phyloP scores from a whole-genome alignment of 164 flowering plant genomes.

The Cinnamomum chago region DNA sequence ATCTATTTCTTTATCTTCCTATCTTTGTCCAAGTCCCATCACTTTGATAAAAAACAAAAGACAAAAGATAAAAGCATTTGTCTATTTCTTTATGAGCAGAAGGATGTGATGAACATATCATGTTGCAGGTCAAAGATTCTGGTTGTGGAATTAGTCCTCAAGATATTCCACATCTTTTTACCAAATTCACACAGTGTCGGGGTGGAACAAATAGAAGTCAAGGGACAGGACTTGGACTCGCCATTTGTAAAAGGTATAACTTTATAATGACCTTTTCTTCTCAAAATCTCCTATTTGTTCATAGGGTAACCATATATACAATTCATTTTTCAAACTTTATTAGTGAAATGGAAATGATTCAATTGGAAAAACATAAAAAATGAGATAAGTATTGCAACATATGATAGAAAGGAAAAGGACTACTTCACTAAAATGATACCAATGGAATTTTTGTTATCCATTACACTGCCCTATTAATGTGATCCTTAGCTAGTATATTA shows the following conservation, averaged over 20 bases:
- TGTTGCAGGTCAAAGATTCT: constrained; percentile 59
- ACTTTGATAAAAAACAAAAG: not conserved
- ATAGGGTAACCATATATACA: not conserved
- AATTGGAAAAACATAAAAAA: not conserved
- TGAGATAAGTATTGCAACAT: not conserved
- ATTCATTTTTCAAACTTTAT: not conserved
- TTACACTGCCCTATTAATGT: not conserved
- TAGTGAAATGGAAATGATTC: not conserved
- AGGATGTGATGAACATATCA: not conserved
- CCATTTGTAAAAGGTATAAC: constrained; percentile 57
- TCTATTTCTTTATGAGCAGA: not conserved
- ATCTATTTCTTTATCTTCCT: not conserved
- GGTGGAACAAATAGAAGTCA: constrained; percentile 29
- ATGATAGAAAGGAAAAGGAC: not conserved
- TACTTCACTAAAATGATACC: not conserved
- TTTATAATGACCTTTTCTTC: not conserved
- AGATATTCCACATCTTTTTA: constrained; percentile 49
- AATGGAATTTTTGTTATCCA: not conserved
- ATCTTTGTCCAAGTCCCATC: not conserved
- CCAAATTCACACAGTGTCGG: constrained; percentile 40
- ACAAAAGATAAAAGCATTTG: too few species aligned
- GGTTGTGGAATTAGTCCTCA: constrained; percentile 60
- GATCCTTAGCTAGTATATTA: not conserved
- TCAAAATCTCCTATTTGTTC: not conserved
- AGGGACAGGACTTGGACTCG: constrained; percentile 57